Conservation (phyloP, 495 filamentous ascomycete genomes). For the Poronia punctata region DNA sequence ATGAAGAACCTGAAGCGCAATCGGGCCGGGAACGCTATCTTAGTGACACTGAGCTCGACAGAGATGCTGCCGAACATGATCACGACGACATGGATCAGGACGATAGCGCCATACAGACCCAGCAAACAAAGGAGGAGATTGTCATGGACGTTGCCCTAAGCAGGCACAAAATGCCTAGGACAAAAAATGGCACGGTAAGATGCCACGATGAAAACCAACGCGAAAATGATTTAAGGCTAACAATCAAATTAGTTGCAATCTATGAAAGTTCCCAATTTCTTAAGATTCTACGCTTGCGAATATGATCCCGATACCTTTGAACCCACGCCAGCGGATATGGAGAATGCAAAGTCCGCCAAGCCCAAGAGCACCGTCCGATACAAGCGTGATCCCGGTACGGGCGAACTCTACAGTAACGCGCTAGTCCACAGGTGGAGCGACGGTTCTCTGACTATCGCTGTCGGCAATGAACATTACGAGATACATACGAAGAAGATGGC, state of each 20-base stretch:
- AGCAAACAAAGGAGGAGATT: slow-evolving; percentile 42
- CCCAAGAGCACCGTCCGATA: slow-evolving; percentile 34
- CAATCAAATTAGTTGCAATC: slow-evolving; percentile 56
- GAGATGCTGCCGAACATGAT: slow-evolving; percentile 35
- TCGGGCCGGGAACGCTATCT: slow-evolving; percentile 25
- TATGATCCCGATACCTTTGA: slow-evolving; percentile 67
- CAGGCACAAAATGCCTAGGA: slow-evolving; percentile 61
- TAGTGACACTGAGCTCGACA: slow-evolving; percentile 72
- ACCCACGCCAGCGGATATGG: slow-evolving; percentile 39
- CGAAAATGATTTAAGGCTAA: slow-evolving; percentile 5
- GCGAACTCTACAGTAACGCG: slow-evolving; percentile 64
- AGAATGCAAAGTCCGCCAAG: slow-evolving; percentile 32
- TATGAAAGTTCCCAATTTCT: slow-evolving; percentile 70
- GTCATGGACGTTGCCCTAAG: slow-evolving; percentile 53
- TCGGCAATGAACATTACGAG: slow-evolving; percentile 72
- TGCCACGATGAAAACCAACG: neutral
- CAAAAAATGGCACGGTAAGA: slow-evolving; percentile 58
- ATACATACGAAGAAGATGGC: slow-evolving; percentile 69
- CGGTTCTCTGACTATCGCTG: slow-evolving; percentile 68
- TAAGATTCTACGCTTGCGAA: slow-evolving; percentile 65
- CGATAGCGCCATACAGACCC: slow-evolving; percentile 31
- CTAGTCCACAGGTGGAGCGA: slow-evolving; percentile 77
- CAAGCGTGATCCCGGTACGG: slow-evolving; percentile 33
- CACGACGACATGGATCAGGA: slow-evolving; percentile 31
- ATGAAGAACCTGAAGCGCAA: slow-evolving; percentile 28